Evolutionary conservation across 1,284 basidiomycete species (phyloP).

Genomic region (Tilletia walkeri): DNA sequence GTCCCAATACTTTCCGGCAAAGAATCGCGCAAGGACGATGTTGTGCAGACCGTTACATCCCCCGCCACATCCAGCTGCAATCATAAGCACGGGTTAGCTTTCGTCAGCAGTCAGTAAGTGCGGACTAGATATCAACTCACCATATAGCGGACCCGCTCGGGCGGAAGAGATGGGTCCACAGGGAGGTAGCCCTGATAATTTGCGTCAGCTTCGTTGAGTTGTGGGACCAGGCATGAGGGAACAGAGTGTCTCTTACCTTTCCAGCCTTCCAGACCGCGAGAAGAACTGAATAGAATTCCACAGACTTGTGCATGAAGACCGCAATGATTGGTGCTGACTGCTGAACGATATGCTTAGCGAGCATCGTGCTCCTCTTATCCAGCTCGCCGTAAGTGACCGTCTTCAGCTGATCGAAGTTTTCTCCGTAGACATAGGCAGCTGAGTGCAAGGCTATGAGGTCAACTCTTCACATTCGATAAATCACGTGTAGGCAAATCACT

Average conservation of each 20-base stretch:
- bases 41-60: neutral
- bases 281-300: conserved; percentile 41
- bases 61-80: neutral
- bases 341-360: conserved; percentile 30
- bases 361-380: conserved; percentile 31
- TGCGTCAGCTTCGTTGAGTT: neutral
- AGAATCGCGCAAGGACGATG: neutral
- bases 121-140: conserved; percentile 6
- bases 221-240: too few species aligned
- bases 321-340: conserved; percentile 28
- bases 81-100: neutral
- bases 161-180: conserved; percentile 46
- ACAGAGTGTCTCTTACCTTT: conserved; percentile 22
- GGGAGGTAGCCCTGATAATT: conserved; percentile 38
- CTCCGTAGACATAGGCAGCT: conserved; percentile 36
- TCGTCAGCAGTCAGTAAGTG: too few species aligned
- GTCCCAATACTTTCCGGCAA: neutral
- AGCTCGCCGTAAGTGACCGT: conserved; percentile 40
- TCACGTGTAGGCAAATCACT: neutral
- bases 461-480: neutral
- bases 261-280: conserved; percentile 50
- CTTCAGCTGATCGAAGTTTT: conserved; percentile 24
- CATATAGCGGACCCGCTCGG: conserved; percentile 48
- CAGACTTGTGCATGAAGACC: conserved; percentile 40
- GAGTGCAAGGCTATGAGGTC: conserved; percentile 19